These are phyloP conservation scores for Coniosporium apollinis DNA, from an alignment of 495 filamentous ascomycete genomes.

Conservation along the genomic window DNA sequence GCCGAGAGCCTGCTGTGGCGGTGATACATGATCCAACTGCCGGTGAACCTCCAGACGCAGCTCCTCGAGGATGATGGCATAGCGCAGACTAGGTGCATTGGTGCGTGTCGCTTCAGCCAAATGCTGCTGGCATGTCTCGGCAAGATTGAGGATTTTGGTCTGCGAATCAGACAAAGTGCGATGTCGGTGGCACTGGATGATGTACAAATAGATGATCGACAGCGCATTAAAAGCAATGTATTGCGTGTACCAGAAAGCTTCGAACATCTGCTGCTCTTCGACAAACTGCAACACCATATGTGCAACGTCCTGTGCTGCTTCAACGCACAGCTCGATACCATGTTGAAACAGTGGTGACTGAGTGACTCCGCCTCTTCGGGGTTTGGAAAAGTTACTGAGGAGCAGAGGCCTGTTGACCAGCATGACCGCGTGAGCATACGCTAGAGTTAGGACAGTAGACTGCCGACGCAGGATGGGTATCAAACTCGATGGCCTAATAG, in stretches of 20 bases:
- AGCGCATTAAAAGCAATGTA: constrained; percentile 25
- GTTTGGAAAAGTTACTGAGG: constrained; percentile 32
- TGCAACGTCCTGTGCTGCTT: constrained; percentile 25
- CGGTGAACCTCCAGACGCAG: constrained; percentile 12
- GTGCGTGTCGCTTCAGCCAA: constrained; percentile 32
- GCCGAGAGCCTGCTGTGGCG: no score
- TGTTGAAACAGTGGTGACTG: constrained; percentile 20
- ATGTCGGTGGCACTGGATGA: constrained; percentile 16
- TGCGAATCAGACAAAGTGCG: neutral
- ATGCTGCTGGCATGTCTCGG: constrained; percentile 30
- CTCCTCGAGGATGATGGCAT: constrained; percentile 34
- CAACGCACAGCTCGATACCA: constrained; percentile 28
- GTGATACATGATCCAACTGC: no score
- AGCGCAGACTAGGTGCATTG: constrained; percentile 36
- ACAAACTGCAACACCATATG: constrained; percentile 1
- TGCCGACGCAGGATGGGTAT: constrained; percentile 37
- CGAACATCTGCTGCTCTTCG: constrained; percentile 9
- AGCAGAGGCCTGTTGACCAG: constrained; percentile 40
- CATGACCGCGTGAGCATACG: constrained; percentile 37
- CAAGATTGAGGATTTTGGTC: constrained; percentile 17
- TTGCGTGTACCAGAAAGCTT: constrained; percentile 26
- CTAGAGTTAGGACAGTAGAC: constrained; percentile 34
- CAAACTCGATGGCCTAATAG: constrained; percentile 26
- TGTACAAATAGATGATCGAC: constrained; percentile 22
- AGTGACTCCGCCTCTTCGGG: constrained; percentile 21